A percentile compares a stretch with the other conserved stretches of the same genome.
Evolutionary conservation across 108 stramenopile genomes (phyloP).

Genomic region (Chaetoceros tenuissimus): DNA sequence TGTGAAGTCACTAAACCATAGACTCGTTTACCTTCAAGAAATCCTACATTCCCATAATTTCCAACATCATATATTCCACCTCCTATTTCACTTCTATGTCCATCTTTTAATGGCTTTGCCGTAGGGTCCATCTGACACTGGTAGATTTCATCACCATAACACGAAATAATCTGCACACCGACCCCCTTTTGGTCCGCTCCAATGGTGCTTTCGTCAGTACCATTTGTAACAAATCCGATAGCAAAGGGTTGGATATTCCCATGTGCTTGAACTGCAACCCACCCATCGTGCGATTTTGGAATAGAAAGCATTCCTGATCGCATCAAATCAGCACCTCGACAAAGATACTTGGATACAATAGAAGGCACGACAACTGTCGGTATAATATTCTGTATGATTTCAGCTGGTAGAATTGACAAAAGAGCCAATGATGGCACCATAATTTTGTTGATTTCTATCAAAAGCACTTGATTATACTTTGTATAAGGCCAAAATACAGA

Average conservation of each 20-base stretch:
- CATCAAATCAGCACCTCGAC: slow-evolving; percentile 83
- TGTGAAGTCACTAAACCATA: not conserved
- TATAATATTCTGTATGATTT: not conserved
- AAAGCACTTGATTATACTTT: not conserved
- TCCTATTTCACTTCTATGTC: slow-evolving; percentile 26
- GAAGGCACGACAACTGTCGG: slow-evolving; percentile 26
- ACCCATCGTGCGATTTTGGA: slow-evolving; percentile 25
- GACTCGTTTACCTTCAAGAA: slow-evolving; percentile 47
- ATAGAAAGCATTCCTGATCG: slow-evolving; percentile 54
- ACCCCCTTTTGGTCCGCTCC: slow-evolving; percentile 55
- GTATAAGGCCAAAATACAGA: not conserved
- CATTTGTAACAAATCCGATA: slow-evolving; percentile 37
- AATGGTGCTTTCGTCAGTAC: slow-evolving; percentile 10
- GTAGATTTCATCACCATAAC: slow-evolving; percentile 85
- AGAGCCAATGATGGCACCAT: not conserved
- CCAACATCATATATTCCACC: slow-evolving; percentile 55
- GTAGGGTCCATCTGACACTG: slow-evolving; percentile 8
- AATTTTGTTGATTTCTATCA: not conserved
- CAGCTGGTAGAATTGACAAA: not conserved
- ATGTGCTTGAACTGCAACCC: slow-evolving; percentile 38
- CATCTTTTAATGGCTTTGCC: not conserved
- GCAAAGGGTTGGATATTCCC: slow-evolving; percentile 74
- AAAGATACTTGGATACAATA: slow-evolving; percentile 60
- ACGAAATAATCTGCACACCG: slow-evolving; percentile 51
- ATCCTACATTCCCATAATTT: slow-evolving; percentile 72